Conservation (phyloP, 805 yeast genomes). For the Komagataella populi region DNA sequence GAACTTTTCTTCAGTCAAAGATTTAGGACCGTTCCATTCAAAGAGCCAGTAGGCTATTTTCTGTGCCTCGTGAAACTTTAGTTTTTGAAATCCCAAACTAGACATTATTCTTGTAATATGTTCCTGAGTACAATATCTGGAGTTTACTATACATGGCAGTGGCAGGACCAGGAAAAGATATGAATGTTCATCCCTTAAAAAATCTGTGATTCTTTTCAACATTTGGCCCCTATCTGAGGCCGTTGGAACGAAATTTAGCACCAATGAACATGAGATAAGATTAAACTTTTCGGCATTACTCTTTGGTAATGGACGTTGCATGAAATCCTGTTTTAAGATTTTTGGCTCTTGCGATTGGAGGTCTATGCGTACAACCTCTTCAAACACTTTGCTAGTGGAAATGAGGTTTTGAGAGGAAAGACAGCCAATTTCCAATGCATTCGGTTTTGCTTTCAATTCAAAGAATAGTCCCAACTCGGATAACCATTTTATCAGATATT, state of each 20-base stretch:
- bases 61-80: conserved; percentile 40
- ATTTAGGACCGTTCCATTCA: conserved; percentile 25
- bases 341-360: conserved; percentile 65
- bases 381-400: conserved; percentile 42
- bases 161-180: conserved; percentile 65
- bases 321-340: conserved; percentile 71
- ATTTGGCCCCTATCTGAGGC: conserved; percentile 63
- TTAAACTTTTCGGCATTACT: conserved; percentile 34
- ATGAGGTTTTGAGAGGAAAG: conserved; percentile 56
- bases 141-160: conserved; percentile 71
- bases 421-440: conserved; percentile 77
- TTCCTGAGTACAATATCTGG: conserved; percentile 54
- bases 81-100: conserved; percentile 42
- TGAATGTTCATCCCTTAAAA: conserved; percentile 26
- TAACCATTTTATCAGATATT: conserved; percentile 64
- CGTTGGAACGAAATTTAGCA: conserved; percentile 76
- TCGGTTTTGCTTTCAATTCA: conserved; percentile 4
- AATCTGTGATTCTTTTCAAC: conserved; percentile 46
- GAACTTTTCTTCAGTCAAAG: conserved; percentile 8
- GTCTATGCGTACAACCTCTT: conserved; percentile 52
- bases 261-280: conserved; percentile 72
- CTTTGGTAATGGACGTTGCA: conserved; percentile 55
- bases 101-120: conserved; percentile 31
- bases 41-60: conserved; percentile 68
- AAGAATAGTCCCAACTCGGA: conserved; percentile 15